phyloP scores from a whole-genome alignment of 345 rosid genomes.

The Corymbia maculata region DNA sequence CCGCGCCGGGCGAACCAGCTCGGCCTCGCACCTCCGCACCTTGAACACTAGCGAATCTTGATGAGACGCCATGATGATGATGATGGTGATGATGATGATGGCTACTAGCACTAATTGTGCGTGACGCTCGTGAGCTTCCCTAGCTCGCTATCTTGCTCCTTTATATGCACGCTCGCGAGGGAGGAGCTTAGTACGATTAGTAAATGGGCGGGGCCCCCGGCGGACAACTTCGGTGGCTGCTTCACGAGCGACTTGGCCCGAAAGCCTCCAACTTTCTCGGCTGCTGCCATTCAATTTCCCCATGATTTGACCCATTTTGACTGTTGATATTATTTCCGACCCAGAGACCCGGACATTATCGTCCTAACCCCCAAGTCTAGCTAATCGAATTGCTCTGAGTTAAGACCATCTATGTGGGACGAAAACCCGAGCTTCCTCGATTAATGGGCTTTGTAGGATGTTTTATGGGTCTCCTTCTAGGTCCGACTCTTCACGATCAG shows the following conservation, averaged over 20 bases:
- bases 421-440: not conserved
- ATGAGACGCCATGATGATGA: conserved; percentile 9
- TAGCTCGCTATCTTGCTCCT: not conserved
- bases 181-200: not conserved
- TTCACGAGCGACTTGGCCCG: not conserved
- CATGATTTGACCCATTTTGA: not conserved
- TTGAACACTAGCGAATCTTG: conserved; percentile 13
- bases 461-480: not conserved
- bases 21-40: conserved; percentile 17
- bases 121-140: not conserved
- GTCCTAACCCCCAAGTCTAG: no score
- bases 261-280: not conserved
- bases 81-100: not conserved
- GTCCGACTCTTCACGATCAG: not conserved
- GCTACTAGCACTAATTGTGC: not conserved
- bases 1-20: conserved; percentile 32
- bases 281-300: not conserved
- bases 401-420: not conserved
- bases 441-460: no score
- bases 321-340: not conserved
- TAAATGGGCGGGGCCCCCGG: not conserved
- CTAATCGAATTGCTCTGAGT: no score
- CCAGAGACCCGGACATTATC: no score
- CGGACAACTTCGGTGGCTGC: not conserved
- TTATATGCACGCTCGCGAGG: not conserved